Base-by-base conservation (phyloP, 2,329 filamentous ascomycete species). In the Cercospora berteroae region DNA sequence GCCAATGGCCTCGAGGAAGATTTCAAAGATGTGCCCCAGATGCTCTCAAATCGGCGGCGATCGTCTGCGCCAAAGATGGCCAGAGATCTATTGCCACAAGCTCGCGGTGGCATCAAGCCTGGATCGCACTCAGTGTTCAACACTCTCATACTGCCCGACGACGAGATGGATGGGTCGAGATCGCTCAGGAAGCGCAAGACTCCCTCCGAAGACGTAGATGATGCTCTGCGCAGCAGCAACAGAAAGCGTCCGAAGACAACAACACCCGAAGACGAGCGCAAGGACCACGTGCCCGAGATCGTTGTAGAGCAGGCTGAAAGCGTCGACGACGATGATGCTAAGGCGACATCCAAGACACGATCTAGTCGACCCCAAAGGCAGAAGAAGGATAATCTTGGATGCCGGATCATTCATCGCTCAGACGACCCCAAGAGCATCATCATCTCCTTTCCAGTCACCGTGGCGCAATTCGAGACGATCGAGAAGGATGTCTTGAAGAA, bases 141-240 rank as follows among this genome's bases (percentile, higher is more conserved):
- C 71, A 88, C 89, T 65, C 81, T 91, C 10, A 88, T 91, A 42
- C 83, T 91, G 63, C 87, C 90, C 63, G 90, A 90, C 69, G 90
- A 93, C 74, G 85, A 89, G 7, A 84, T 90, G 81, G 90, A 94
- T 78, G 91, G 90, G 56, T 89, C 92, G 8, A 89, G 93, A 63
- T 87, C 91, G 33, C 81, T 96, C 67, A 87, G 94, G 68, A 88
- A 94, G 63, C 96, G 94, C 79, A 89, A 92, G 18, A 93, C 92
- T 1, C 90, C 91, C 3, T 86, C 88, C 66, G 83, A 92, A 70
- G 84, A 90, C 71, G 81, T 82, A 16, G 79, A 78, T 13, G 74
- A 77, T 27, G 63, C 81, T 16, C 72, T 74, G 50, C 75, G 79
- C 63, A 74, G 76, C 63, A 63, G 70, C 10, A 78, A 75, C 23